These are phyloP conservation scores for Macrotyloma uniflorum DNA, from an alignment of 306 rosid species.

Conservation along the genomic window DNA sequence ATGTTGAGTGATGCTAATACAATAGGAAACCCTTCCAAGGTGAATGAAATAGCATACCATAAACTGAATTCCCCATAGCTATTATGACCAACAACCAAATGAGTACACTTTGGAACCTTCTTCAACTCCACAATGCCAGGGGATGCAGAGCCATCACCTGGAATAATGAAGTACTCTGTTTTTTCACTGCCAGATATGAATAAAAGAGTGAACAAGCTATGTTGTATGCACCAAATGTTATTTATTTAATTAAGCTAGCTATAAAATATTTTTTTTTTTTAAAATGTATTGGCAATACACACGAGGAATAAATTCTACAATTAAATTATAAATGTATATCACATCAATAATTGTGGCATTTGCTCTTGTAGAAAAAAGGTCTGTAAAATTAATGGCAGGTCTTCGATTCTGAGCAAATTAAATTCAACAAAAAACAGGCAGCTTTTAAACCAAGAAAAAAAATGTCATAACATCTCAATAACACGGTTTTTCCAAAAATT, in stretches of 20 bases:
- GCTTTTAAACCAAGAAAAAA: conserved; percentile 20
- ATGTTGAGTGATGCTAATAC: conserved; percentile 21
- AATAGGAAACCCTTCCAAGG: conserved; percentile 5
- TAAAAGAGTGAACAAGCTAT: conserved; percentile 29
- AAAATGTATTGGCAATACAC: conserved; percentile 7
- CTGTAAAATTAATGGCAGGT: not conserved
- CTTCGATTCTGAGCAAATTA: conserved; percentile 12
- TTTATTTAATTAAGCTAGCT: conserved; percentile 7
- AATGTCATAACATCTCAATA: not conserved
- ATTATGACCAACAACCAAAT: conserved; percentile 70
- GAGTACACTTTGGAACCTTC: conserved; percentile 65
- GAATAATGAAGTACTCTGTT: conserved; percentile 52
- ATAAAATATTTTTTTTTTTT: too few relatives aligned
- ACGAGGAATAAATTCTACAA: conserved; percentile 13
- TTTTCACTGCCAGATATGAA: conserved; percentile 65
- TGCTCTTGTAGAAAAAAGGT: conserved; percentile 3
- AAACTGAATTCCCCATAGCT: conserved; percentile 76
- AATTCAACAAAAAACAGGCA: conserved; percentile 16
- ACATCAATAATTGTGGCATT: conserved; percentile 3
- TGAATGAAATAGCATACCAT: conserved; percentile 62
- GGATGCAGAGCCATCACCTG: conserved; percentile 54
- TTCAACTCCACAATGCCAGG: conserved; percentile 84
- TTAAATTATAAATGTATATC: conserved; percentile 16
- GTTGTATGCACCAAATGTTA: conserved; percentile 16
- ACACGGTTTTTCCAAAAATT: conserved; percentile 25